These are phyloP conservation scores for Torulaspora maleeae DNA, from an alignment of 805 yeast species.

Conservation along the genomic window DNA sequence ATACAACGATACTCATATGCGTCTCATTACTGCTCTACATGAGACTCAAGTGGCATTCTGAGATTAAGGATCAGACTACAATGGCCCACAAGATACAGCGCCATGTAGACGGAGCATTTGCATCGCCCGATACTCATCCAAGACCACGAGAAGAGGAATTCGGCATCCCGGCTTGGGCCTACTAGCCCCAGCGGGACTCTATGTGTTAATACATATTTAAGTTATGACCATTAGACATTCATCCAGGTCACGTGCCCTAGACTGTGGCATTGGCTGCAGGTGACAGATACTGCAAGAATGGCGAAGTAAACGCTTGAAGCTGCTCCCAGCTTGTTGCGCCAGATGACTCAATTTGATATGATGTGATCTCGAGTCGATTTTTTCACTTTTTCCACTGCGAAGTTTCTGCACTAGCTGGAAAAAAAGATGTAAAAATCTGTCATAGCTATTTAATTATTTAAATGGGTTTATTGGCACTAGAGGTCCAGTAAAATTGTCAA, in stretches of 20 bases:
- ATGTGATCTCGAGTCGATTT: background rate
- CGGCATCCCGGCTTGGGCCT: conserved; percentile 19
- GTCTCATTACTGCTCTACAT: conserved; percentile 13
- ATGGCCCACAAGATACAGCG: background rate
- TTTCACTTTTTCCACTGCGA: background rate
- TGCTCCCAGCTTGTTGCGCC: background rate
- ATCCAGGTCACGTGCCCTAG: background rate
- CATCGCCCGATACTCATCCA: conserved; percentile 6
- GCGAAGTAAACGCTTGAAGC: too few relatives aligned
- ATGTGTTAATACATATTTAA: background rate
- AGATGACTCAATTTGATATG: background rate
- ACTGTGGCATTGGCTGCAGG: background rate
- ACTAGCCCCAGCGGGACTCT: background rate
- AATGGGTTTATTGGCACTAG: background rate
- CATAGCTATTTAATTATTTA: background rate
- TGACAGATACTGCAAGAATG: too few relatives aligned
- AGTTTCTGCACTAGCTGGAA: background rate
- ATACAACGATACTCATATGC: conserved; percentile 12
- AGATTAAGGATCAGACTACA: background rate
- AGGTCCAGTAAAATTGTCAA: background rate
- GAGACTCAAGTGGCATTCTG: conserved; percentile 6
- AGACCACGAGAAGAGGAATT: conserved; percentile 5
- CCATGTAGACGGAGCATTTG: conserved; percentile 3
- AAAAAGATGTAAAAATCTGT: background rate
- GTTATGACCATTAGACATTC: background rate